Conservation (phyloP, 1,139 yeast species). For the Taphrina communis region DNA sequence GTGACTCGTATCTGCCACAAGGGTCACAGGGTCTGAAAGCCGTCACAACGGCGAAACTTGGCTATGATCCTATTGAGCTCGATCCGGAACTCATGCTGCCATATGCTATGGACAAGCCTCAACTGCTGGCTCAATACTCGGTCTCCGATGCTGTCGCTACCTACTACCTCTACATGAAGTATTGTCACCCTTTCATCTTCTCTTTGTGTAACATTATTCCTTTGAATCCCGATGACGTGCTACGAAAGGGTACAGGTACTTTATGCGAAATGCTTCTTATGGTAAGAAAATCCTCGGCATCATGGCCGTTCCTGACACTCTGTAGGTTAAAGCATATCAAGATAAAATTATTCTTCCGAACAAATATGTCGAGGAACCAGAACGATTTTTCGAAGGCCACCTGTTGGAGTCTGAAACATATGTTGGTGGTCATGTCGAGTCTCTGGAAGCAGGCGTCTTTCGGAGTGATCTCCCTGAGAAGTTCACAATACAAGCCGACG, state of each 20-base stretch:
- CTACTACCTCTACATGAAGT: slow-evolving; percentile 91
- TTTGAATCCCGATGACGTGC: slow-evolving; percentile 91
- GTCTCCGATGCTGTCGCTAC: slow-evolving; percentile 99
- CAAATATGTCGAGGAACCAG: slow-evolving; percentile 89
- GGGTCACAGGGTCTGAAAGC: slow-evolving; percentile 99
- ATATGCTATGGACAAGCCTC: slow-evolving; percentile 90
- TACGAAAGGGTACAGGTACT: slow-evolving; percentile 98
- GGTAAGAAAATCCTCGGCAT: slow-evolving; percentile 54
- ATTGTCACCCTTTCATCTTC: slow-evolving; percentile 95
- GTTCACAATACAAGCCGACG: slow-evolving; percentile 79
- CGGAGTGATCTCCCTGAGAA: slow-evolving; percentile 81
- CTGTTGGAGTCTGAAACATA: slow-evolving; percentile 92
- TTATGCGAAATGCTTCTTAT: slow-evolving; percentile 95
- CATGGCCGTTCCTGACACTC: not conserved
- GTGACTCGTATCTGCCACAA: slow-evolving; percentile 96
- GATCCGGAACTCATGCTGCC: slow-evolving; percentile 99
- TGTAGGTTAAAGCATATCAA: slow-evolving; percentile 75
- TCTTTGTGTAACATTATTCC: slow-evolving; percentile 96
- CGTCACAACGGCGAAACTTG: slow-evolving; percentile 92
- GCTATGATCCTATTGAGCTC: slow-evolving; percentile 93
- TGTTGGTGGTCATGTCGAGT: slow-evolving; percentile 98
- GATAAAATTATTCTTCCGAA: slow-evolving; percentile 81
- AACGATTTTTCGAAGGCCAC: slow-evolving; percentile 93
- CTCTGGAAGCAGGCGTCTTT: slow-evolving; percentile 96
- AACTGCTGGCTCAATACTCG: slow-evolving; percentile 89